Conservation (phyloP, 192 early-diverging fungal species). For the Coemansia asiatica region DNA sequence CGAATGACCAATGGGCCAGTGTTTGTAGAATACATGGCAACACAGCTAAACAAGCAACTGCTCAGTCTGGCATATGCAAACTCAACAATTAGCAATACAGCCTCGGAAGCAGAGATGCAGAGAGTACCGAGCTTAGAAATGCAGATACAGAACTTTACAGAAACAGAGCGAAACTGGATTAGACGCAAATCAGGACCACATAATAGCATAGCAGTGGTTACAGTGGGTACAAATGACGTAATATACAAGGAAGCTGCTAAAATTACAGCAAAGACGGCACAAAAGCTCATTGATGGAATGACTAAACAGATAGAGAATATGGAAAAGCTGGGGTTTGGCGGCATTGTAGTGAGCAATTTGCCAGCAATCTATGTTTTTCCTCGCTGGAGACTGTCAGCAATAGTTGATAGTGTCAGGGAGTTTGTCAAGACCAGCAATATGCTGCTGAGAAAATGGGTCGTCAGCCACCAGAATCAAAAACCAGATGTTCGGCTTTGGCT, state of each 20-base stretch:
- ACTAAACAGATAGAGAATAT: conserved; percentile 15
- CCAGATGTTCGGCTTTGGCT: conserved; percentile 19
- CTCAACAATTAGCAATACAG: conserved; percentile 7
- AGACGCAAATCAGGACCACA: conserved; percentile 18
- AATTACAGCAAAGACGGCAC: not conserved
- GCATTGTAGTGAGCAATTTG: conserved; percentile 18
- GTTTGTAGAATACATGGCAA: conserved; percentile 40
- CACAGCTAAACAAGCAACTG: conserved; percentile 1
- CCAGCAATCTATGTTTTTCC: conserved; percentile 27
- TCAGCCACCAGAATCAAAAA: not conserved
- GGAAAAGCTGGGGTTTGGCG: conserved; percentile 21
- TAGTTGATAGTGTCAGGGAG: conserved; percentile 11
- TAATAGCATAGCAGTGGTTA: conserved; percentile 22
- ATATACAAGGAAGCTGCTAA: not conserved
- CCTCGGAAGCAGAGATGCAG: not conserved
- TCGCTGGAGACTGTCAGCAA: conserved; percentile 18
- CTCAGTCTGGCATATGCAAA: conserved; percentile 22
- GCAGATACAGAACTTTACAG: conserved; percentile 25
- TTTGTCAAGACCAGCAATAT: conserved; percentile 12
- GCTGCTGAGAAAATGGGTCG: conserved; percentile 14
- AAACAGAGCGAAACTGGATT: conserved; percentile 27
- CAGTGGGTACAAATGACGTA: conserved; percentile 15
- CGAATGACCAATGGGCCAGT: conserved; percentile 28
- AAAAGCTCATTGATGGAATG: conserved; percentile 11
- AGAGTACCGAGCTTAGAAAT: conserved; percentile 10